Percentiles rank a stretch among this genome's conserved stretches.
phyloP scores from a whole-genome alignment of 805 yeast genomes.

The Starmera dryadoides region DNA sequence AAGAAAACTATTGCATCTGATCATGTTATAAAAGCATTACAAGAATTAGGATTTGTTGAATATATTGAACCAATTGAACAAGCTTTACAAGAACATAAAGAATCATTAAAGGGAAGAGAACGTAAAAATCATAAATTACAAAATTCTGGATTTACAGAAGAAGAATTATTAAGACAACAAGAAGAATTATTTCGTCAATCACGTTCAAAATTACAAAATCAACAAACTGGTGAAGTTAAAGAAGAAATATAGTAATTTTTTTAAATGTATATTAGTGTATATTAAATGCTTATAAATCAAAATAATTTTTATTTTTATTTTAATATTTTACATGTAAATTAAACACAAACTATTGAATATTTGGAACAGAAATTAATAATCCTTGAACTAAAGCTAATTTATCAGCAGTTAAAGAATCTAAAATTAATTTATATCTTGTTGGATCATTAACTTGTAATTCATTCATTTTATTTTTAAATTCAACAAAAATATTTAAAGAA shows the following conservation, averaged over 20 bases:
- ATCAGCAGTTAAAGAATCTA: conserved; percentile 22
- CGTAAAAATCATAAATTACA: conserved; percentile 89
- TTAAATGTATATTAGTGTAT: neutral
- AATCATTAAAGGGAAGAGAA: conserved; percentile 80
- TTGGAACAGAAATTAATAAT: neutral
- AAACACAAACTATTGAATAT: too few relatives aligned
- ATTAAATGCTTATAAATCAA: too few relatives aligned
- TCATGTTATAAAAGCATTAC: conserved; percentile 85
- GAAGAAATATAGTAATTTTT: neutral
- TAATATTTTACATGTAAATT: neutral
- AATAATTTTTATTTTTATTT: neutral
- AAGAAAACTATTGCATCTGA: conserved; percentile 96
- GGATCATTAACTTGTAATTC: conserved; percentile 39
- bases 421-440: conserved; percentile 32
- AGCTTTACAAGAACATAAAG: conserved; percentile 81
- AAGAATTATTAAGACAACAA: conserved; percentile 85
- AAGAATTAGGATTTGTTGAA: conserved; percentile 79
- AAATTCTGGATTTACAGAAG: conserved; percentile 87
- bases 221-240: conserved; percentile 1
- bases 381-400: conserved; percentile 9
- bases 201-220: conserved; percentile 50
- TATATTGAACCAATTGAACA: conserved; percentile 78
- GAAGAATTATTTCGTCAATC: conserved; percentile 84
- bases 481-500: conserved; percentile 58
- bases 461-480: conserved; percentile 49